These are phyloP conservation scores for Haplosporangium sp. DNA, from an alignment of 371 early-diverging fungal genomes.

Conservation along the genomic window DNA sequence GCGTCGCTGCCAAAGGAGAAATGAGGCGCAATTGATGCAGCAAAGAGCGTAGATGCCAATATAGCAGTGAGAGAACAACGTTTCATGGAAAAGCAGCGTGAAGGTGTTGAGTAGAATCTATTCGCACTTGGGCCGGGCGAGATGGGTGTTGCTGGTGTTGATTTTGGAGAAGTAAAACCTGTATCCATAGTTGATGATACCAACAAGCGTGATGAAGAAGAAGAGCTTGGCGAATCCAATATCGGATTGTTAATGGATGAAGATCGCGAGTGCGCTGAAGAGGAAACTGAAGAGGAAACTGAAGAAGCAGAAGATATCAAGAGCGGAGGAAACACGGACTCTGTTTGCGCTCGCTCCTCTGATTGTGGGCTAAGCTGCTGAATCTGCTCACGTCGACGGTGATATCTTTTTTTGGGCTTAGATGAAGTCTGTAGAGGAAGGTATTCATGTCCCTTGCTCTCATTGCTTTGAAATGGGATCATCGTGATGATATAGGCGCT, in stretches of 20 bases:
- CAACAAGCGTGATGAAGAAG: not conserved
- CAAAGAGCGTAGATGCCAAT: constrained; percentile 11
- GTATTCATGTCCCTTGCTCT: not conserved
- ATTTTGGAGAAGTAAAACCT: no score
- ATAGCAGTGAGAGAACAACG: constrained; percentile 16
- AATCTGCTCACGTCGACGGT: not conserved
- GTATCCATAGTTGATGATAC: no score
- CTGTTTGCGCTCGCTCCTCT: no score
- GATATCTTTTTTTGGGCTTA: not conserved
- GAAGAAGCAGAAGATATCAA: not conserved
- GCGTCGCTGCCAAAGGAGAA: constrained; percentile 23
- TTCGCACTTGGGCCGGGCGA: no score
- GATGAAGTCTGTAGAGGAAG: not conserved
- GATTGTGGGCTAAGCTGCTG: not conserved
- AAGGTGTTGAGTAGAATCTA: not conserved
- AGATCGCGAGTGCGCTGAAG: constrained; percentile 2
- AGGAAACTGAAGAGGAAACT: not conserved
- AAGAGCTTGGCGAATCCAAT: not conserved
- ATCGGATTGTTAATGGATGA: constrained; percentile 1
- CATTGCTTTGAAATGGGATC: not conserved
- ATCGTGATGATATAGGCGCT: not conserved
- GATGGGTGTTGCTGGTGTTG: no score
- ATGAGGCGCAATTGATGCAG: constrained; percentile 1
- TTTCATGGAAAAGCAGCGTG: constrained; percentile 20
- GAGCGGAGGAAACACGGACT: no score